phyloP scores from a whole-genome alignment of 2,329 filamentous ascomycete species.

The Claviceps purpurea region DNA sequence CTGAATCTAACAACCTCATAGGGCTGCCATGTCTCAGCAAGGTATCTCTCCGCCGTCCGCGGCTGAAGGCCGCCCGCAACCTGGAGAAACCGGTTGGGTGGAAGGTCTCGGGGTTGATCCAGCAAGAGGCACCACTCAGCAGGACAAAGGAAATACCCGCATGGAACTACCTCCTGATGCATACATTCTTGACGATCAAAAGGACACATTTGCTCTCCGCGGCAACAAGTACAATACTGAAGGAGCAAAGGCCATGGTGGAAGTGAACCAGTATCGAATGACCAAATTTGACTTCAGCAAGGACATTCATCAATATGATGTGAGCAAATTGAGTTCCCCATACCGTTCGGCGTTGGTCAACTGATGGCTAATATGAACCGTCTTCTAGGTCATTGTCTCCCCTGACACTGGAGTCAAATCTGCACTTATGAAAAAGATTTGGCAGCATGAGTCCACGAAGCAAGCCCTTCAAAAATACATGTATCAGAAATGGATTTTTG shows the following conservation, averaged over 20 bases:
- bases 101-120: conserved; percentile 30
- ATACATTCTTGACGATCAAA: conserved; percentile 25
- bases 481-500: conserved; percentile 51
- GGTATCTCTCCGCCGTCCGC: conserved; percentile 14
- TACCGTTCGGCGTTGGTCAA: not conserved
- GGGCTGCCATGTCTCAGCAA: conserved; percentile 19
- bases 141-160: conserved; percentile 28
- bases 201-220: conserved; percentile 22
- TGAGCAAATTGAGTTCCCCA: conserved; percentile 31
- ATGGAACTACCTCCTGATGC: conserved; percentile 47
- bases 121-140: conserved; percentile 17
- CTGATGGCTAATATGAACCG: not conserved
- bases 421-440: conserved; percentile 61
- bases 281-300: conserved; percentile 38
- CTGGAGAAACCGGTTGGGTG: conserved; percentile 12
- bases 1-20: not conserved
- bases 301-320: conserved; percentile 73
- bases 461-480: conserved; percentile 33
- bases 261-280: conserved; percentile 67
- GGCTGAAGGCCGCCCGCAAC: not conserved
- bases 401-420: conserved; percentile 47
- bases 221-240: conserved; percentile 36
- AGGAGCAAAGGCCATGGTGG: conserved; percentile 40
- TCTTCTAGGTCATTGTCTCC: conserved; percentile 48
- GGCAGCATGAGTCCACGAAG: conserved; percentile 52